Conservation (phyloP, 257 asterid species). For the Solanum bulbocastanum region DNA sequence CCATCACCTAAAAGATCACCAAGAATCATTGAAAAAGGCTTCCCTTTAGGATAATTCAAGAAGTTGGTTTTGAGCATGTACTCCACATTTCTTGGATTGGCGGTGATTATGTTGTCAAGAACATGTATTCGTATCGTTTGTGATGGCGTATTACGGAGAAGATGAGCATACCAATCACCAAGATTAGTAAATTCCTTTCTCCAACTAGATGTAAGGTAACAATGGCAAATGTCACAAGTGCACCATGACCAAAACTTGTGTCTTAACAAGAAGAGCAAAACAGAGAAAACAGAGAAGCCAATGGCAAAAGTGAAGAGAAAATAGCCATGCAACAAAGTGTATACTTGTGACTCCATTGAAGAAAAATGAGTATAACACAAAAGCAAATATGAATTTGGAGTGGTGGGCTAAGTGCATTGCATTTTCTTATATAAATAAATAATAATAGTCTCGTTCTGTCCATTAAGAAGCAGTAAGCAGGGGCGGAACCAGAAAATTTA, state of each 20-base stretch:
- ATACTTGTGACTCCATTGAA: neutral
- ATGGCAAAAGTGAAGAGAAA: neutral
- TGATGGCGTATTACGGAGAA: constrained; percentile 45
- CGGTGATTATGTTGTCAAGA: constrained; percentile 43
- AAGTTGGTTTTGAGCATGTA: constrained; percentile 30
- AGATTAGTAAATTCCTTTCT: constrained; percentile 26
- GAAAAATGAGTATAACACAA: neutral
- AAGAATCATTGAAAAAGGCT: constrained; percentile 26
- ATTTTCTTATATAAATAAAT: neutral
- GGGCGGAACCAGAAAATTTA: too few relatives aligned
- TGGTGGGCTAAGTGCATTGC: neutral
- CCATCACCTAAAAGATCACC: constrained; percentile 39
- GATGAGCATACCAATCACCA: constrained; percentile 72
- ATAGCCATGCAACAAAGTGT: neutral
- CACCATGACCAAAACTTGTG: constrained; percentile 25
- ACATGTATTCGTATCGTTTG: constrained; percentile 55
- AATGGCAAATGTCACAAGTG: constrained; percentile 44
- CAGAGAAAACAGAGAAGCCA: constrained; percentile 6
- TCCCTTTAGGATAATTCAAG: constrained; percentile 31
- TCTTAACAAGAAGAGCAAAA: neutral
- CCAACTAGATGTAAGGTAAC: constrained; percentile 45
- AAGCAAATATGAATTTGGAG: neutral
- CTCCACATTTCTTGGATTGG: constrained; percentile 34
- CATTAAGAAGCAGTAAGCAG: too few relatives aligned
- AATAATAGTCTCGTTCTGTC: neutral